Evolutionary conservation across 345 rosid species (phyloP).

Genomic region (Ceriops zippeliana): DNA sequence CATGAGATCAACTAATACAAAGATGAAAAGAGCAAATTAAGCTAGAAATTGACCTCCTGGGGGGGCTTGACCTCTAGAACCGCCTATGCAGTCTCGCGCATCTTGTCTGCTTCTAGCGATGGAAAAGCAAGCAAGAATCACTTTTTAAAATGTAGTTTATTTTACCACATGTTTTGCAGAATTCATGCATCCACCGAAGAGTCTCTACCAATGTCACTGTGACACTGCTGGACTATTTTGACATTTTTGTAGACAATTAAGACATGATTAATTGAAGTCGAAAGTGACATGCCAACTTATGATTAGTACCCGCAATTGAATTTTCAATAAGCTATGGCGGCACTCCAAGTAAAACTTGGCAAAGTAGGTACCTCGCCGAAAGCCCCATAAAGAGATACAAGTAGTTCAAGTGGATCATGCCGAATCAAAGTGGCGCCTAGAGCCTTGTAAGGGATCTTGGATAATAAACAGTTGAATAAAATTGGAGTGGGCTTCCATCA

Average conservation of each 20-base stretch:
- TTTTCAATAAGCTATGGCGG: constrained; percentile 1
- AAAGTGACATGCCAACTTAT: constrained; percentile 18
- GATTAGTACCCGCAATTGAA: constrained; percentile 2
- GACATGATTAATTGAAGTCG: background rate
- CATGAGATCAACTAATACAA: too few relatives aligned
- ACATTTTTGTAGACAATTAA: background rate
- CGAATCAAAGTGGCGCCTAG: background rate
- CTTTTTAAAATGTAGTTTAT: too few relatives aligned
- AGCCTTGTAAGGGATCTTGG: background rate
- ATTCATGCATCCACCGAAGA: background rate
- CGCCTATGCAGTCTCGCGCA: too few relatives aligned
- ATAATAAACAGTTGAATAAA: background rate
- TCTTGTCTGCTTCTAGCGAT: too few relatives aligned
- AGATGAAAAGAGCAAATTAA: too few relatives aligned
- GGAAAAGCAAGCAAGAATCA: too few relatives aligned
- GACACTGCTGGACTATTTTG: constrained; percentile 16
- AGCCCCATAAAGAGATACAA: background rate
- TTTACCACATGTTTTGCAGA: background rate
- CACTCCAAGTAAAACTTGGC: constrained; percentile 4
- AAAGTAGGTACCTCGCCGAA: constrained; percentile 1
- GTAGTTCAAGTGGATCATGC: constrained; percentile 1
- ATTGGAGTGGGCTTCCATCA: too few relatives aligned
- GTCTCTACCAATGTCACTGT: background rate
- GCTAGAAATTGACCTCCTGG: too few relatives aligned
- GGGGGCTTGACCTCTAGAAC: background rate